Percentiles rank a stretch among this genome's conserved stretches.
Evolutionary conservation across 2,329 filamentous ascomycete species (phyloP).

Genomic region (Laburnicola sp.): DNA sequence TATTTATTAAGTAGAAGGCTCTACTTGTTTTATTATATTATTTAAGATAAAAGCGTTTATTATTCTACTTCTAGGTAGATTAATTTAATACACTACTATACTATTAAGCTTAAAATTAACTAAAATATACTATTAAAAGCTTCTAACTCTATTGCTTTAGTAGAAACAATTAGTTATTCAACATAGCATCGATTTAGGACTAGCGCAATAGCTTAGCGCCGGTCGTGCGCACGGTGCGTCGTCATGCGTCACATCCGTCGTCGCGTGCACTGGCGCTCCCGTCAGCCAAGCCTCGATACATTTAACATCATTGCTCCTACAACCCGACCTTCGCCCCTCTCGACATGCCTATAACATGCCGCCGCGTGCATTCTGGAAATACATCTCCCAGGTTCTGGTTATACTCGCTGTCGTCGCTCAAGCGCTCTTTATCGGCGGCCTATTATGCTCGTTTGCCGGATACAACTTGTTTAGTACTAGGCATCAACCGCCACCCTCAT

Average conservation of each 20-base stretch:
- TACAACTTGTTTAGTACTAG: conserved; percentile 6
- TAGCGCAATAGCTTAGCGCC: no score
- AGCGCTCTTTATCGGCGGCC: conserved; percentile 1
- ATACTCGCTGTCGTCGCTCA: conserved; percentile 2
- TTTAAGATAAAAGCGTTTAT: no score
- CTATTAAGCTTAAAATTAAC: no score
- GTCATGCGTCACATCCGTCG: conserved; percentile 11
- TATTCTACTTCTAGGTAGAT: no score
- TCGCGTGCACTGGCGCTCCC: conserved; percentile 4
- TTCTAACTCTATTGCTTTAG: no score
- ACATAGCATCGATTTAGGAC: no score
- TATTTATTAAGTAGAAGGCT: no score
- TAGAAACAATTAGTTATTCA: no score
- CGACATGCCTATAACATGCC: conserved; percentile 18
- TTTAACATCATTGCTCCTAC: conserved; percentile 5
- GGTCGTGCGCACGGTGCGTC: no score
- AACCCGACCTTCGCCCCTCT: not conserved
- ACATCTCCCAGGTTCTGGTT: not conserved
- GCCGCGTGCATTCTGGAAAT: conserved; percentile 7
- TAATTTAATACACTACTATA: no score
- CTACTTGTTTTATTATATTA: no score
- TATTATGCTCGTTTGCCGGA: not conserved
- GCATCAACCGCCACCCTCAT: conserved; percentile 7
- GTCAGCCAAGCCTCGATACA: conserved; percentile 9
- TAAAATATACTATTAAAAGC: no score